Conservation (phyloP, 306 rosid species). For the Cyclanthera cordifolia region DNA sequence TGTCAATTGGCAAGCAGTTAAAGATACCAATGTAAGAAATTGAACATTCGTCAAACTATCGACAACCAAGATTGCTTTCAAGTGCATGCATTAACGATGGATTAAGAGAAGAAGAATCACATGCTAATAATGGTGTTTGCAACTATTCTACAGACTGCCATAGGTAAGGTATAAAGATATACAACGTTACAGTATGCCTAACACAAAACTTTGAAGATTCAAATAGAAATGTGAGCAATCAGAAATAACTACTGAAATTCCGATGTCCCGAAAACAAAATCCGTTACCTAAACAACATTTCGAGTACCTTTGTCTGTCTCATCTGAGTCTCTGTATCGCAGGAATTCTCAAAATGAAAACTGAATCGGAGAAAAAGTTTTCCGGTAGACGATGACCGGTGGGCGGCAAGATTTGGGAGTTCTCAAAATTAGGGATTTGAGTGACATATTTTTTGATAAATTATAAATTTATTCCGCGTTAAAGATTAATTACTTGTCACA, state of each 20-base stretch:
- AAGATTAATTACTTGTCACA: too few species aligned
- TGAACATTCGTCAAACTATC: not conserved
- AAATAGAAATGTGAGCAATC: not conserved
- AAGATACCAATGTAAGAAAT: not conserved
- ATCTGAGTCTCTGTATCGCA: conserved; percentile 9
- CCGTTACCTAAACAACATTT: not conserved
- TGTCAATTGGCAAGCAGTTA: not conserved
- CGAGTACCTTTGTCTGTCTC: not conserved
- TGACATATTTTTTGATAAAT: too few species aligned
- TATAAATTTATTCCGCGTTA: too few species aligned
- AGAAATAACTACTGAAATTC: not conserved
- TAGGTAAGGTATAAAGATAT: too few species aligned
- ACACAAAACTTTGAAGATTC: not conserved
- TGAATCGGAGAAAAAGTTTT: not conserved
- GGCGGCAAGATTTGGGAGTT: not conserved
- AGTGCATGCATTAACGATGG: not conserved
- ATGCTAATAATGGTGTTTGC: not conserved
- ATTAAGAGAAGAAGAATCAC: not conserved
- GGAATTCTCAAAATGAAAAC: not conserved
- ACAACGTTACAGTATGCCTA: too few species aligned
- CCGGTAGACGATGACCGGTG: not conserved
- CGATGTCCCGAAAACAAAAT: not conserved
- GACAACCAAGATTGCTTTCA: not conserved
- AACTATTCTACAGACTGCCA: not conserved
- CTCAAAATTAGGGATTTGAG: not conserved